Conservation (phyloP, 306 rosid species). For the Vachellia pachyceras region DNA sequence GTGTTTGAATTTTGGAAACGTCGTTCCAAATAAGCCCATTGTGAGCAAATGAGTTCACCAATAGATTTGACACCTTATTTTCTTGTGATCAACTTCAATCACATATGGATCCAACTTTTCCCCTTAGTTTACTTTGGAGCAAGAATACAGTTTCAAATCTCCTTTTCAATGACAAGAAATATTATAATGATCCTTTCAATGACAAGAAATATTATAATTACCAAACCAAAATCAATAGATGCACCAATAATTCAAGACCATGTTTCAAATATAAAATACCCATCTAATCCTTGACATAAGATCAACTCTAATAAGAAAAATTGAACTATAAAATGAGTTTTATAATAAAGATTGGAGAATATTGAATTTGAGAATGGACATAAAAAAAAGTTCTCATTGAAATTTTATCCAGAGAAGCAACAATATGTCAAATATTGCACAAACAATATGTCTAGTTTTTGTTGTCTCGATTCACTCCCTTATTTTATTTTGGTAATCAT, state of each 20-base stretch:
- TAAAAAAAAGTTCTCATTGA: background rate
- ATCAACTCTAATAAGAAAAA: too few species aligned
- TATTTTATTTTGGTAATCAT: background rate
- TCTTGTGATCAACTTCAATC: background rate
- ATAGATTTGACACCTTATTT: background rate
- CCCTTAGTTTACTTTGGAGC: background rate
- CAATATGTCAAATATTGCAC: background rate
- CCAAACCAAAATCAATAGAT: background rate
- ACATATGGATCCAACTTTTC: background rate
- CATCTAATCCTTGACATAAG: too few species aligned
- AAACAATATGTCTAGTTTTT: background rate
- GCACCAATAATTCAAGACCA: background rate
- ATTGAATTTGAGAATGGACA: background rate
- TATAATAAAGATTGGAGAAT: too few species aligned
- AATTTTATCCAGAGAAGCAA: background rate
- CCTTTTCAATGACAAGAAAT: too few species aligned
- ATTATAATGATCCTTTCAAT: background rate
- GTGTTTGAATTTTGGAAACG: too few species aligned
- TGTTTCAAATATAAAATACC: background rate
- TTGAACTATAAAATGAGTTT: too few species aligned
- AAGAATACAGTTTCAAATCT: too few species aligned
- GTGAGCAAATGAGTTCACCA: background rate
- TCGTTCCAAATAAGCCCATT: too few species aligned
- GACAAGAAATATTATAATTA: background rate
- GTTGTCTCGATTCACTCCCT: background rate